phyloP scores from a whole-genome alignment of 1,139 yeast genomes.

The Zygotorulaspora mrakii region DNA sequence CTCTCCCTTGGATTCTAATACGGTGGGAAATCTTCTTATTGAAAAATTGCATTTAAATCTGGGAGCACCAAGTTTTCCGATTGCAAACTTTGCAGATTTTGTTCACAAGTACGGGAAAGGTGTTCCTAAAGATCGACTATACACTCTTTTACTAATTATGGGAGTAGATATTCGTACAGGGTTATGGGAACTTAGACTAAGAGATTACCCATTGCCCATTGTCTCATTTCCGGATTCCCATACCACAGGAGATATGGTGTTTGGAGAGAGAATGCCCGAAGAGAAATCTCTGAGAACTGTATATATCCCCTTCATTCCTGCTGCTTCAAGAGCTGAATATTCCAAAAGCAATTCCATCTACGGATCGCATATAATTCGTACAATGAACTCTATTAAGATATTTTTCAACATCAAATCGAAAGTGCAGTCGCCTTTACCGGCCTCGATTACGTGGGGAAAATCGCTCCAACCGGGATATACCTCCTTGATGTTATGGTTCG shows the following conservation, averaged over 20 bases:
- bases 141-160: constrained; percentile 61
- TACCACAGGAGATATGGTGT: constrained; percentile 46
- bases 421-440: constrained; percentile 53
- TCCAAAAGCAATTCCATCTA: constrained; percentile 47
- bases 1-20: constrained; percentile 24
- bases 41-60: constrained; percentile 49
- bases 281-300: constrained; percentile 48
- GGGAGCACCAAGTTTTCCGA: constrained; percentile 51
- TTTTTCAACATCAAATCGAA: constrained; percentile 55
- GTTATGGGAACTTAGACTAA: constrained; percentile 49
- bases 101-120: constrained; percentile 74
- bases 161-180: constrained; percentile 41
- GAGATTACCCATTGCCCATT: constrained; percentile 59
- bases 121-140: constrained; percentile 60
- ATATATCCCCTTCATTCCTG: constrained; percentile 54
- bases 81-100: constrained; percentile 50
- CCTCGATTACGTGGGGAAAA: constrained; percentile 79
- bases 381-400: constrained; percentile 54
- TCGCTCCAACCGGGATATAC: constrained; percentile 76
- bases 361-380: constrained; percentile 59
- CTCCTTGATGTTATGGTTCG: constrained; percentile 71
- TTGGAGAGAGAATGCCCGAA: constrained; percentile 49
- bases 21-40: constrained; percentile 37
- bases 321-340: constrained; percentile 27
- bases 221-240: constrained; percentile 40